Evolutionary conservation across 2,329 filamentous ascomycete species (phyloP).

Genomic region (Grosmannia clavigera): DNA sequence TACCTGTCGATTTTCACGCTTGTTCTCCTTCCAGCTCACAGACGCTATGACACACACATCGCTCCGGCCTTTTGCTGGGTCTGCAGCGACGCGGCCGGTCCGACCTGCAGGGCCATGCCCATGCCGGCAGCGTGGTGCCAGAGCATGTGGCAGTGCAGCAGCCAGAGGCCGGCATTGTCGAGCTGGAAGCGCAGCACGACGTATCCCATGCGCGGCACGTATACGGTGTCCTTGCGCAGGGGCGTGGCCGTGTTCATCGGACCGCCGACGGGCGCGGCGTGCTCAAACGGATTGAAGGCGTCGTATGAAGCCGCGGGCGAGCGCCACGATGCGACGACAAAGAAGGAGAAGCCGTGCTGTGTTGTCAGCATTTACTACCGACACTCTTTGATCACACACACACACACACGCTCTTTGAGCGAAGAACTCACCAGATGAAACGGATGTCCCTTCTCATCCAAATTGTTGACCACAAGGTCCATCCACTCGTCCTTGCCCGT

Average conservation of each 20-base stretch:
- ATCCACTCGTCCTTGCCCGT: constrained; percentile 23
- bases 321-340: constrained; percentile 7
- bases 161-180: constrained; percentile 10
- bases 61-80: background rate
- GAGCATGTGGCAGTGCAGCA: constrained; percentile 11
- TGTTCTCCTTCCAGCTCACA: background rate
- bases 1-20: background rate
- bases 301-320: constrained; percentile 4
- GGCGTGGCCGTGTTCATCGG: constrained; percentile 5
- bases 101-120: background rate
- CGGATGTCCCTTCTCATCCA: constrained; percentile 5
- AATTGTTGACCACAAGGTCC: constrained; percentile 48
- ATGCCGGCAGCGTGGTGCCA: constrained; percentile 9
- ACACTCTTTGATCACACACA: background rate
- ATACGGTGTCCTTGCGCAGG: constrained; percentile 13
- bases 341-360: constrained; percentile 7
- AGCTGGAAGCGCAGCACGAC: constrained; percentile 7
- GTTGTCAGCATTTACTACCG: background rate
- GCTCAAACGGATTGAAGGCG: constrained; percentile 12
- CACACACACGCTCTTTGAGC: too few species aligned
- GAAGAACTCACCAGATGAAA: constrained; percentile 4
- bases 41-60: background rate
- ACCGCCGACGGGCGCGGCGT: background rate
- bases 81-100: background rate
- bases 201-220: constrained; percentile 8